Conservation (phyloP, 169 alveolate genomes). For the Cryptosporidium meleagridis region DNA sequence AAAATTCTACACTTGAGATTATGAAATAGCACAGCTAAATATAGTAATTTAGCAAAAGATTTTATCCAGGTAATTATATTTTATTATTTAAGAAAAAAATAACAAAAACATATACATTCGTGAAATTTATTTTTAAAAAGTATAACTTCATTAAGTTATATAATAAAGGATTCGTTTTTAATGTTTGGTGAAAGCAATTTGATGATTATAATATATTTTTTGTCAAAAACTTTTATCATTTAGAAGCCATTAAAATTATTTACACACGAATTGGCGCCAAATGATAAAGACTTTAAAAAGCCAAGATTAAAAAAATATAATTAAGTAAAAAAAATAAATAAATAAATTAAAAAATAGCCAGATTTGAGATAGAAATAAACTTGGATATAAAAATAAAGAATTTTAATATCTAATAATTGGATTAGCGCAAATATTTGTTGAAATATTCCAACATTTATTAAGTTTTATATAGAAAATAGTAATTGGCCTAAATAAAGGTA, state of each 20-base stretch:
- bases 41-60: too few relatives aligned
- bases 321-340: not conserved
- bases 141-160: too few relatives aligned
- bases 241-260: slow-evolving; percentile 1
- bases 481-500: not conserved
- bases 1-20: too few relatives aligned
- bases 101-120: not conserved
- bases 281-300: slow-evolving; percentile 11
- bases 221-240: not conserved
- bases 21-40: too few relatives aligned
- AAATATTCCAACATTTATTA: not conserved
- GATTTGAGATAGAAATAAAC: not conserved
- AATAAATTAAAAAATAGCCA: not conserved
- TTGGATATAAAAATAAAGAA: not conserved
- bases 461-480: not conserved
- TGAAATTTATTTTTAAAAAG: too few relatives aligned
- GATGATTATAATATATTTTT: not conserved
- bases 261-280: slow-evolving; percentile 70
- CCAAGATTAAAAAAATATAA: not conserved
- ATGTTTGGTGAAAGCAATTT: not conserved
- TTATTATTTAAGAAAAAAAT: too few relatives aligned
- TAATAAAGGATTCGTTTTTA: not conserved
- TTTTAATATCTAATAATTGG: not conserved
- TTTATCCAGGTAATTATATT: not conserved
- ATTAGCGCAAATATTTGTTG: not conserved